These are phyloP conservation scores for Corniculantispora saksenae DNA, from an alignment of 2,329 filamentous ascomycete genomes.

Conservation along the genomic window DNA sequence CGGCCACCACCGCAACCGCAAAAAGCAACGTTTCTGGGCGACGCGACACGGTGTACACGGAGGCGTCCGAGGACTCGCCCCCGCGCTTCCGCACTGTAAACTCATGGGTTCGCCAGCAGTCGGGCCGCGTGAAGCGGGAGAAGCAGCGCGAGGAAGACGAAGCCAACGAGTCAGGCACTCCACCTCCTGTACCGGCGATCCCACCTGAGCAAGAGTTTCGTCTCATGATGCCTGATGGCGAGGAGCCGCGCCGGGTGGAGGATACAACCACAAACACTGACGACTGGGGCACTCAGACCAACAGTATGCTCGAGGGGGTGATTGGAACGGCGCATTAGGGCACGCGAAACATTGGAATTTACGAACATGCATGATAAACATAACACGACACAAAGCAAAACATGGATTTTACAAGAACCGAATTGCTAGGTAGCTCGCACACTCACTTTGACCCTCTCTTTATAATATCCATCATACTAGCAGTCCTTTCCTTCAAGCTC, in stretches of 20 bases:
- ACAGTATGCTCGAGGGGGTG: not conserved
- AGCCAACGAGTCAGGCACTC: conserved; percentile 30
- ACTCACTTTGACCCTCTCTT: not conserved
- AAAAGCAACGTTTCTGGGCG: conserved; percentile 1
- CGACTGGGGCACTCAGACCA: conserved; percentile 1
- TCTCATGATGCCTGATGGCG: conserved; percentile 53
- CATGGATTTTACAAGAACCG: not conserved
- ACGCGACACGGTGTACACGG: conserved; percentile 55
- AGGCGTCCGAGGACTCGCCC: conserved; percentile 54
- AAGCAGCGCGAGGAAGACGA: conserved; percentile 38
- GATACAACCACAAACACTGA: not conserved
- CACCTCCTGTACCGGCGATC: conserved; percentile 43
- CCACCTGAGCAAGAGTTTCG: conserved; percentile 49
- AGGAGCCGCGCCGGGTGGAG: conserved; percentile 47
- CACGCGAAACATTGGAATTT: not conserved
- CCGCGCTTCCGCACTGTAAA: conserved; percentile 59
- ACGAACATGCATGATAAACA: not conserved
- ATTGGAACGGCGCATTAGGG: conserved; percentile 11
- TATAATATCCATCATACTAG: not conserved
- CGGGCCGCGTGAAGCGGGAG: conserved; percentile 52
- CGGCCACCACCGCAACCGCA: conserved; percentile 11
- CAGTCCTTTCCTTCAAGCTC: not conserved
- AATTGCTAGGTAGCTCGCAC: not conserved
- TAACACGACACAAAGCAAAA: not conserved
- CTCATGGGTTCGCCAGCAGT: conserved; percentile 68